Conservation (phyloP, 495 filamentous ascomycete species). For the Neurospora discreta region DNA sequence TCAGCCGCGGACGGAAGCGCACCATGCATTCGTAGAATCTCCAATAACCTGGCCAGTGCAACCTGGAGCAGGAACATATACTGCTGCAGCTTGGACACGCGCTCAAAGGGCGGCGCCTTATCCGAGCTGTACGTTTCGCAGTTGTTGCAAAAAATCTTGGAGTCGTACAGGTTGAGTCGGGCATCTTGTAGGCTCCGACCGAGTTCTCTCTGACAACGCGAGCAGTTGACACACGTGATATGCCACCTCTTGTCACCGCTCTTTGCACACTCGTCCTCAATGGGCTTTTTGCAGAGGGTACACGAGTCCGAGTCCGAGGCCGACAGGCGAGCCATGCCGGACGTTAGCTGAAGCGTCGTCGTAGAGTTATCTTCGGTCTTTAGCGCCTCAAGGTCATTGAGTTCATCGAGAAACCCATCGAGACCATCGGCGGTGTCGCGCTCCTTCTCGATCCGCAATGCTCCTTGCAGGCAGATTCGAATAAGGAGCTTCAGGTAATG, state of each 20-base stretch:
- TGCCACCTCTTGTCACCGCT: conserved; percentile 72
- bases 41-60: conserved; percentile 79
- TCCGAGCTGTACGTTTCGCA: conserved; percentile 38
- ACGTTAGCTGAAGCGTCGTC: conserved; percentile 57
- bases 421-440: conserved; percentile 61
- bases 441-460: conserved; percentile 83
- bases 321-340: conserved; percentile 62
- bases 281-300: conserved; percentile 64
- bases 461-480: conserved; percentile 88
- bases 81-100: conserved; percentile 75
- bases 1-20: conserved; percentile 69
- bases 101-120: conserved; percentile 35
- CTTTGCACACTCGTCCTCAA: conserved; percentile 85
- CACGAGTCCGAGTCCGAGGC: conserved; percentile 76
- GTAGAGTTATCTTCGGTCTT: conserved; percentile 49
- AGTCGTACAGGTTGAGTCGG: conserved; percentile 51
- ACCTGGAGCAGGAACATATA: conserved; percentile 89
- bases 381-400: conserved; percentile 61
- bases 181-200: conserved; percentile 51
- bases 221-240: conserved; percentile 64
- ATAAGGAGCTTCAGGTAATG: conserved; percentile 98
- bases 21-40: conserved; percentile 72
- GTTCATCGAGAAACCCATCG: conserved; percentile 66
- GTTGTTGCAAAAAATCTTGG: conserved; percentile 54
- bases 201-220: conserved; percentile 62